Evolutionary conservation across 768 basidiomycete genomes (phyloP).

Genomic region (Pholiota conissans): DNA sequence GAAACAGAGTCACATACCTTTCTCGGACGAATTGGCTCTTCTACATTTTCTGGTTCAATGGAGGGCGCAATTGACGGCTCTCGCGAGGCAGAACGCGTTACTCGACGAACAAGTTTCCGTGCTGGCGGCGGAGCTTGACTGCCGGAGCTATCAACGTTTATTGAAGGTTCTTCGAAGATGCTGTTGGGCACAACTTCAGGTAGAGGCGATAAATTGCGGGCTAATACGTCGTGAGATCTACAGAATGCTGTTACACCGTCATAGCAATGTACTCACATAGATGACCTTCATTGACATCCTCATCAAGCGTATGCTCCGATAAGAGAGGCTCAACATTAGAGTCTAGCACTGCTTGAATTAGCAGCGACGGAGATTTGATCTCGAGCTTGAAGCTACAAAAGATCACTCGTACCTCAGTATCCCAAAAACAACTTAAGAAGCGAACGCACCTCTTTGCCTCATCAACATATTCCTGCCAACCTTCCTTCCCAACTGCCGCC

Average conservation of each 20-base stretch:
- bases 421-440: too few species aligned
- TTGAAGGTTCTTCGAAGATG: slow-evolving; percentile 12
- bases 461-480: slow-evolving; percentile 52
- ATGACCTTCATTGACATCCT: slow-evolving; percentile 12
- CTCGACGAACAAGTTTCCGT: neutral
- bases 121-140: slow-evolving; percentile 25
- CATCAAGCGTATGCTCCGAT: slow-evolving; percentile 13
- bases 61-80: neutral
- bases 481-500: slow-evolving; percentile 50
- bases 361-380: slow-evolving; percentile 43
- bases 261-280: neutral
- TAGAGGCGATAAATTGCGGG: slow-evolving; percentile 33
- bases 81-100: slow-evolving; percentile 3
- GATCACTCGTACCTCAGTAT: too few species aligned
- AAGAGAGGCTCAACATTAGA: slow-evolving; percentile 32
- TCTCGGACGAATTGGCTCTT: neutral
- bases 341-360: slow-evolving; percentile 52
- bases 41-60: neutral
- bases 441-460: slow-evolving; percentile 50
- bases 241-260: too few species aligned
- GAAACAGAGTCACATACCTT: neutral
- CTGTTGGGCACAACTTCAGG: slow-evolving; percentile 56
- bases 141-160: slow-evolving; percentile 17
- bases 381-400: slow-evolving; percentile 36
- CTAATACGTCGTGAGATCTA: slow-evolving; percentile 1